Evolutionary conservation across 176 grass and related monocot species (phyloP), one percentile per base, ranked within the genome.

Genomic region (Juncus effusus): DNA sequence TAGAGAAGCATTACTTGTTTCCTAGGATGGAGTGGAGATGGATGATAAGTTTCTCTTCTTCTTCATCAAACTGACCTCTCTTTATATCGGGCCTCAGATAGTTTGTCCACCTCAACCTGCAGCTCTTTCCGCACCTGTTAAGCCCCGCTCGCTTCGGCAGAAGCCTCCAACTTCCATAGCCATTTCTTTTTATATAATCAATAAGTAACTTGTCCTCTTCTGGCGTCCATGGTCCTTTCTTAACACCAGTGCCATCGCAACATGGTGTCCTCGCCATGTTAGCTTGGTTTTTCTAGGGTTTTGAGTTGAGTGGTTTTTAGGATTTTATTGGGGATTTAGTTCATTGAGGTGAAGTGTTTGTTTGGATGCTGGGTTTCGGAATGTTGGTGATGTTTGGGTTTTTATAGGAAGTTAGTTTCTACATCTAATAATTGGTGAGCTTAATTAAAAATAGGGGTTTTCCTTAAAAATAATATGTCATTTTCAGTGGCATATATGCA

Each of bases 121-220:
- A 82, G 50, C 79, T 82, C 57, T 82, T 82, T 40, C 79, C 79
- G 40, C 79, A 82, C 76, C 79, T 69, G 41, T 82, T 82, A n/a
- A 74, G 19, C 65, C 80, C 80, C 38, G 80, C 80, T 59, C 58
- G 72, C 56, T 82, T 82, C 11, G 80, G 73, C 8, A 82, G 73
- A 4, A 52, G 57, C 58, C 60, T 59, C 80, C 80, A 82, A 65
- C 80, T 82, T 44, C 74, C 53, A 56, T 77, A 51, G 51, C 73
- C 80, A 63, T 77, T 54, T 57, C 64, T 72, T 11, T 76, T 72
- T 67, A 82, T 77, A 65, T 60, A 72, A 11, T 77, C 10, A 10
- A 77, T 12, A 19, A 82, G 73, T 56, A 71, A 70, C 41, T 66
- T 58, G 51, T 82, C 80, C 64, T 82, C 80, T 16, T 82, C 80